These are phyloP conservation scores for Coemansia reversa DNA, from an alignment of 192 early-diverging fungal genomes.

Conservation along the genomic window DNA sequence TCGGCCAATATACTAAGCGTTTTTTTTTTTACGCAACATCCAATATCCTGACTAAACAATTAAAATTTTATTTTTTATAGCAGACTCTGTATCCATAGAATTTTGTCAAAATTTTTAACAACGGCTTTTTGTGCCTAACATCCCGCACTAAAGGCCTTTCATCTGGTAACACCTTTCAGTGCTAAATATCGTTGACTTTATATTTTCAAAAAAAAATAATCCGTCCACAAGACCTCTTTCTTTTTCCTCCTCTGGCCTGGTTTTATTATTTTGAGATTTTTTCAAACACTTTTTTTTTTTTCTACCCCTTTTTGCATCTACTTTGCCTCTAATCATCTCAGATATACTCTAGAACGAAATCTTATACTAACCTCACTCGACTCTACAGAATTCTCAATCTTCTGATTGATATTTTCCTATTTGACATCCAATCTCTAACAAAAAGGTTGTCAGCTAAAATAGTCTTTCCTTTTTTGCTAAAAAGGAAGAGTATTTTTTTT, in stretches of 20 bases:
- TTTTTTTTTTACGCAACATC: neutral
- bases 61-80: neutral
- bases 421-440: neutral
- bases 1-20: neutral
- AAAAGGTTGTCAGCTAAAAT: neutral
- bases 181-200: neutral
- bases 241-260: constrained; percentile 1
- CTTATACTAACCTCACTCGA: neutral
- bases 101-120: neutral
- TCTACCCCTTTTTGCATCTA: neutral
- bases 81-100: neutral
- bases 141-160: neutral
- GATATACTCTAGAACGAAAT: neutral
- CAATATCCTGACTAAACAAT: neutral
- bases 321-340: constrained; percentile 1
- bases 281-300: constrained; percentile 5
- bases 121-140: neutral
- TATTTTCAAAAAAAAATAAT: neutral
- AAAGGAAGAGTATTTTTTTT: neutral
- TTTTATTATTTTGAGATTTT: neutral
- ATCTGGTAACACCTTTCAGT: neutral
- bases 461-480: neutral
- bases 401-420: neutral
- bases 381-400: neutral
- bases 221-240: neutral